Percentiles rank a stretch among this genome's conserved stretches.
Evolutionary conservation across 805 yeast species (phyloP).

Genomic region (Suhomyces emberorum): DNA sequence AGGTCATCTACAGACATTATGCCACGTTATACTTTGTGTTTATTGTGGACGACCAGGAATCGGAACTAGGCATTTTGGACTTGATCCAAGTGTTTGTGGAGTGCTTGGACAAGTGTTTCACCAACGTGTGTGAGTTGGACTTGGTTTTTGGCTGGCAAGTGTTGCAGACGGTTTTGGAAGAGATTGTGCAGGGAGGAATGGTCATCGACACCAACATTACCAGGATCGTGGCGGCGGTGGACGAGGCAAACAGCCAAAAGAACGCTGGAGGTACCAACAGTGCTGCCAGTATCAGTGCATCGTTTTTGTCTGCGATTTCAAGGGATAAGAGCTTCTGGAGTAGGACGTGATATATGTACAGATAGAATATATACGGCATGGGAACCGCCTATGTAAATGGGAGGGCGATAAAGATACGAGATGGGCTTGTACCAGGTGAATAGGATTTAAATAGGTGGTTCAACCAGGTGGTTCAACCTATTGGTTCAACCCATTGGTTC

Average conservation of each 20-base stretch:
- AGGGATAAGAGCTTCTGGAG: conserved; percentile 29
- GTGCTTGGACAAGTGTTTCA: conserved; percentile 87
- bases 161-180: conserved; percentile 83
- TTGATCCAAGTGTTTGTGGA: conserved; percentile 96
- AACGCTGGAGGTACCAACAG: conserved; percentile 14
- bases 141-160: conserved; percentile 99
- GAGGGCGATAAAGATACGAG: too few species aligned
- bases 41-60: conserved; percentile 92
- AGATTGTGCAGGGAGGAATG: conserved; percentile 96
- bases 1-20: conserved; percentile 89
- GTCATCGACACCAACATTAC: conserved; percentile 88
- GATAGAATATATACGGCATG: neutral
- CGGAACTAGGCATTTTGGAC: conserved; percentile 90
- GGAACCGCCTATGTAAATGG: too few species aligned
- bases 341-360: neutral
- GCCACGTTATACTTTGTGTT: conserved; percentile 96
- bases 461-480: too few species aligned
- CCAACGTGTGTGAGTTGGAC: conserved; percentile 92
- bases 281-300: conserved; percentile 20
- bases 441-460: too few species aligned
- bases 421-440: too few species aligned
- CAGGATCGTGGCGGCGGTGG: conserved; percentile 80
- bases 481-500: too few species aligned
- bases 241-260: conserved; percentile 60
- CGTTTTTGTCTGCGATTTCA: conserved; percentile 24